phyloP scores from a whole-genome alignment of 2,329 filamentous ascomycete species.

The Teratosphaeria pseudoeucalypti region DNA sequence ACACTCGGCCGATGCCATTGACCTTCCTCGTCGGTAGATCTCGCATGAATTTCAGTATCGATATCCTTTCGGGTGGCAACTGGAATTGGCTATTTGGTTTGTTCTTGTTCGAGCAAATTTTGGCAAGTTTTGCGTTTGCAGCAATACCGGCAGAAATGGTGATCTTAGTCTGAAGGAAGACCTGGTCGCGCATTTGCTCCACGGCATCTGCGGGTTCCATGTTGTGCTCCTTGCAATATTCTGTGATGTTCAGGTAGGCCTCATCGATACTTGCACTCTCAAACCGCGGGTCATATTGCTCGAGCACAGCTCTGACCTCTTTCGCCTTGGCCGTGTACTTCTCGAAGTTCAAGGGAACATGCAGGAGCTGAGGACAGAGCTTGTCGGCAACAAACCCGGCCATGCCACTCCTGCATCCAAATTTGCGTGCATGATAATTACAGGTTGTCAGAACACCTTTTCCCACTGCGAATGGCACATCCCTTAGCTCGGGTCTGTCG shows the following conservation, averaged over 20 bases:
- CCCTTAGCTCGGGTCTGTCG: constrained; percentile 66
- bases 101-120: constrained; percentile 90
- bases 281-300: constrained; percentile 80
- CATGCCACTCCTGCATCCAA: constrained; percentile 89
- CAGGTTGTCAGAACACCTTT: constrained; percentile 59
- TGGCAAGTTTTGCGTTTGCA: constrained; percentile 84
- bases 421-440: constrained; percentile 85
- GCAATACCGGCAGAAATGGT: constrained; percentile 93
- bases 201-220: constrained; percentile 65
- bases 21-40: constrained; percentile 79
- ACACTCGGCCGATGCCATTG: constrained; percentile 87
- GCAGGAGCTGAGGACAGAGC: constrained; percentile 74
- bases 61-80: constrained; percentile 58
- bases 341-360: constrained; percentile 74
- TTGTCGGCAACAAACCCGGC: constrained; percentile 92
- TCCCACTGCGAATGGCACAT: constrained; percentile 86
- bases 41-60: constrained; percentile 78
- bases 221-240: constrained; percentile 60
- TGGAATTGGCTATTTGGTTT: constrained; percentile 91
- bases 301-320: constrained; percentile 73
- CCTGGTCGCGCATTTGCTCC: constrained; percentile 63
- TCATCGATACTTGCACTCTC: constrained; percentile 94
- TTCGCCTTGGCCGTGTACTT: constrained; percentile 88
- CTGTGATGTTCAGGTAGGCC: constrained; percentile 88
- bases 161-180: constrained; percentile 66